Conservation (phyloP, 148 eudicot species). For the Suaeda aralocaspica region DNA sequence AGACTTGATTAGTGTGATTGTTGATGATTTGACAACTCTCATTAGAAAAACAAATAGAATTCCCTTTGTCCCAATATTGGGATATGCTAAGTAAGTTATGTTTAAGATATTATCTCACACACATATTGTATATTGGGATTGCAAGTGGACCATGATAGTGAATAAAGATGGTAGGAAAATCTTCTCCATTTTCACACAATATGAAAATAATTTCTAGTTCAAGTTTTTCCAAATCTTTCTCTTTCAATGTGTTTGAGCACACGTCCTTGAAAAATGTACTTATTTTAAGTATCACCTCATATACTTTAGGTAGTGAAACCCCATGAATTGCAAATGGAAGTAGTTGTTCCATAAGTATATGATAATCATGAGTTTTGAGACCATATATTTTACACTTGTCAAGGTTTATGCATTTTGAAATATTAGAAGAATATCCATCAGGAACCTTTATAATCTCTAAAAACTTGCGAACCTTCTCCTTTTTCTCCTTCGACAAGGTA, state of each 20-base stretch:
- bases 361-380: slow-evolving; percentile 15
- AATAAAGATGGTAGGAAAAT: slow-evolving; percentile 5
- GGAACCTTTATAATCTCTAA: slow-evolving; percentile 9
- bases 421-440: slow-evolving; percentile 12
- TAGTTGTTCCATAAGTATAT: slow-evolving; percentile 6
- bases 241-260: not conserved
- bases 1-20: no score
- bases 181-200: slow-evolving; percentile 5
- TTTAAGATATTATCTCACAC: no score
- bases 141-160: slow-evolving; percentile 10
- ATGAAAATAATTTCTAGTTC: not conserved
- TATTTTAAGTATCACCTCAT: slow-evolving; percentile 1
- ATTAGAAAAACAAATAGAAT: no score
- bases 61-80: no score
- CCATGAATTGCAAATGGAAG: slow-evolving; percentile 11
- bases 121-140: no score
- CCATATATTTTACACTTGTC: slow-evolving; percentile 5
- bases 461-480: not conserved
- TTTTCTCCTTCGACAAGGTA: slow-evolving; percentile 6
- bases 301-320: not conserved
- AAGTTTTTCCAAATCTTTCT: not conserved
- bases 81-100: no score
- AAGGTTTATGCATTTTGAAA: slow-evolving; percentile 14
- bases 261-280: slow-evolving; percentile 4
- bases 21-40: no score